Evolutionary conservation across 371 early-diverging fungal genomes (phyloP).

Genomic region (Smittium mucronatum): DNA sequence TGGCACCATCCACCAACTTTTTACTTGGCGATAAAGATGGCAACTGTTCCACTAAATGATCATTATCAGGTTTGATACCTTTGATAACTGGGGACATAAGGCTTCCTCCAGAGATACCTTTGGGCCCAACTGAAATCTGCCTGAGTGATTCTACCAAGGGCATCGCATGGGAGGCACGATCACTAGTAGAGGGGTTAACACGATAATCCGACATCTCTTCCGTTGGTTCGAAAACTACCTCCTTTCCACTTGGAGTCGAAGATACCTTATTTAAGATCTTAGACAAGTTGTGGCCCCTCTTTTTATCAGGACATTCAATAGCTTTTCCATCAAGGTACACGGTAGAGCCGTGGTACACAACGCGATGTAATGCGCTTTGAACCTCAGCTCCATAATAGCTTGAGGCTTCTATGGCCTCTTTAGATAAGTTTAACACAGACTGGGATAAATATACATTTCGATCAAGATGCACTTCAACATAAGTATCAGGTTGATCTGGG

Average conservation of each 20-base stretch:
- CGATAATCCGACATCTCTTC: background rate
- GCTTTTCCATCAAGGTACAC: slow-evolving; percentile 55
- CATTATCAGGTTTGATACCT: background rate
- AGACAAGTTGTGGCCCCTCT: background rate
- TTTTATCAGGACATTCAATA: background rate
- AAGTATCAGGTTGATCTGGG: slow-evolving; percentile 74
- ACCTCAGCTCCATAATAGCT: slow-evolving; percentile 19
- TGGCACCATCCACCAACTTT: background rate
- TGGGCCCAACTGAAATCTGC: background rate
- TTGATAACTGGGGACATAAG: background rate
- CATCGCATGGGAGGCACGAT: background rate
- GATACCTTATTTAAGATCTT: slow-evolving; percentile 1
- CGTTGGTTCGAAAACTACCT: slow-evolving; percentile 16
- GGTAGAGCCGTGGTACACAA: slow-evolving; percentile 68
- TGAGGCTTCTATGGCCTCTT: background rate
- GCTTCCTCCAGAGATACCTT: background rate
- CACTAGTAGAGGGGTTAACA: background rate
- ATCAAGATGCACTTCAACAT: slow-evolving; percentile 66
- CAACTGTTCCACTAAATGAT: background rate
- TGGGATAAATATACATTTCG: slow-evolving; percentile 20
- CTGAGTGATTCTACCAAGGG: background rate
- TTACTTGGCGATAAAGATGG: background rate
- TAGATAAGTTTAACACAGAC: background rate
- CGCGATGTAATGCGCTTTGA: slow-evolving; percentile 60
- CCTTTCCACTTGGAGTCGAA: slow-evolving; percentile 22